Percentiles rank a stretch among this genome's conserved stretches.
phyloP scores from a whole-genome alignment of 306 rosid species.

The Pyrus pyrifolia region DNA sequence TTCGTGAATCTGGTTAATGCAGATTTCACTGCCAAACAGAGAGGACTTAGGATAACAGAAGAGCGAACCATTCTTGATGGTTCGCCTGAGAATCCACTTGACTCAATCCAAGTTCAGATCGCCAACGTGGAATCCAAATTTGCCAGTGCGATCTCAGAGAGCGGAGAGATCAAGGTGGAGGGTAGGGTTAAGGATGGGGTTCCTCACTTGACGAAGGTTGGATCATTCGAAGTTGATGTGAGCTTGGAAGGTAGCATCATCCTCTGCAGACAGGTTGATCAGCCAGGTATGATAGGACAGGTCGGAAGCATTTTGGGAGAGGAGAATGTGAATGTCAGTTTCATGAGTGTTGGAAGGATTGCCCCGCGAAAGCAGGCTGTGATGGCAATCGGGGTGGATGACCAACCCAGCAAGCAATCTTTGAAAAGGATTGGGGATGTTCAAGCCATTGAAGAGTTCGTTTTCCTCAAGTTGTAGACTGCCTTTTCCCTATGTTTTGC shows the following conservation, averaged over 20 bases:
- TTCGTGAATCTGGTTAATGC: constrained; percentile 94
- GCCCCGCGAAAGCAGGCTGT: constrained; percentile 99
- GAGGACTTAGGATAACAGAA: constrained; percentile 85
- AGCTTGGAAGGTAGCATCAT: constrained; percentile 89
- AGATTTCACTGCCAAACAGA: constrained; percentile 93
- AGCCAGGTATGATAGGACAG: constrained; percentile 89
- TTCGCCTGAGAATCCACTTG: constrained; percentile 84
- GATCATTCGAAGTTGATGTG: constrained; percentile 94
- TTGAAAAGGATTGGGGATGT: constrained; percentile 82
- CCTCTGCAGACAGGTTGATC: constrained; percentile 96
- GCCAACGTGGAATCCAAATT: constrained; percentile 92
- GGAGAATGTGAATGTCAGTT: constrained; percentile 92
- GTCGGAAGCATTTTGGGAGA: constrained; percentile 84
- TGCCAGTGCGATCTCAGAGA: constrained; percentile 84
- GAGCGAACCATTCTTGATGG: constrained; percentile 75
- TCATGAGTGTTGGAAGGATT: constrained; percentile 96
- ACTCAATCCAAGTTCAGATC: constrained; percentile 77
- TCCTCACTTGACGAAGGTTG: constrained; percentile 91
- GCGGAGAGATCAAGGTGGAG: constrained; percentile 81
- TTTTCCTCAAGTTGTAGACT: constrained; percentile 77
- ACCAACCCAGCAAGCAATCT: constrained; percentile 58
- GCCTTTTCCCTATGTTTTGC: not conserved
- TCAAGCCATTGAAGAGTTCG: constrained; percentile 87
- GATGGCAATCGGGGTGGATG: constrained; percentile 99
- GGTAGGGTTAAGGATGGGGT: constrained; percentile 86